These are phyloP conservation scores for Dryadomyces quercus-mongolicae DNA, from an alignment of 2,329 filamentous ascomycete genomes.

Conservation along the genomic window DNA sequence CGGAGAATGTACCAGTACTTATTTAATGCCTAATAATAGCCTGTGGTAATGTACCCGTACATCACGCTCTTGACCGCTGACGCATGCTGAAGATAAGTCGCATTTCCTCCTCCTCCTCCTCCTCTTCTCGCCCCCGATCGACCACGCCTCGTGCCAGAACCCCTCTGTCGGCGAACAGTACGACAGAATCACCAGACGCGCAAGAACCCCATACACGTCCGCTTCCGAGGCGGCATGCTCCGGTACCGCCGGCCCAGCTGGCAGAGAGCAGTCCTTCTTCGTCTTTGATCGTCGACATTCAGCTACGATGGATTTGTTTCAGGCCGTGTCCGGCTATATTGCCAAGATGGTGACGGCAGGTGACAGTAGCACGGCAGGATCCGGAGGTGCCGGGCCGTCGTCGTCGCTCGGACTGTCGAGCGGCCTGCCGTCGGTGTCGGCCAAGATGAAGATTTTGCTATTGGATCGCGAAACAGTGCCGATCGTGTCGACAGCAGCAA, in stretches of 20 bases:
- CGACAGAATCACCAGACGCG: neutral
- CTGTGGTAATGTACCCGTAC: neutral
- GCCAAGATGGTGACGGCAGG: slow-evolving; percentile 86
- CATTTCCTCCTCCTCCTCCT: neutral
- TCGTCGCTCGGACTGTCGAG: slow-evolving; percentile 20
- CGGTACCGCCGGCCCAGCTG: neutral
- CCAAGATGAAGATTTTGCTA: slow-evolving; percentile 97
- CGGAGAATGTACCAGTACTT: neutral
- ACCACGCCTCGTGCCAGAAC: no score
- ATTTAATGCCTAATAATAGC: neutral
- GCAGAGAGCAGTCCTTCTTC: no score
- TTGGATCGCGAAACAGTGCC: slow-evolving; percentile 88
- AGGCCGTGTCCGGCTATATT: slow-evolving; percentile 89
- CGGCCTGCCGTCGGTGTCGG: slow-evolving; percentile 41
- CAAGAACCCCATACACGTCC: neutral
- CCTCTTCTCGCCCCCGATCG: neutral
- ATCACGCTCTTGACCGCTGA: neutral
- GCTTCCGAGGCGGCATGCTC: neutral
- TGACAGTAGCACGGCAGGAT: slow-evolving; percentile 51
- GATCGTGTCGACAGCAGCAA: slow-evolving; percentile 89
- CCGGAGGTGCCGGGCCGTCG: slow-evolving; percentile 51
- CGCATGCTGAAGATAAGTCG: neutral
- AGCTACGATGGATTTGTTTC: slow-evolving; percentile 72
- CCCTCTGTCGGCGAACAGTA: neutral
- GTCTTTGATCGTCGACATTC: slow-evolving; percentile 13